Conservation (phyloP, 495 filamentous ascomycete species). For the Melanomma pulvis-pyrius region DNA sequence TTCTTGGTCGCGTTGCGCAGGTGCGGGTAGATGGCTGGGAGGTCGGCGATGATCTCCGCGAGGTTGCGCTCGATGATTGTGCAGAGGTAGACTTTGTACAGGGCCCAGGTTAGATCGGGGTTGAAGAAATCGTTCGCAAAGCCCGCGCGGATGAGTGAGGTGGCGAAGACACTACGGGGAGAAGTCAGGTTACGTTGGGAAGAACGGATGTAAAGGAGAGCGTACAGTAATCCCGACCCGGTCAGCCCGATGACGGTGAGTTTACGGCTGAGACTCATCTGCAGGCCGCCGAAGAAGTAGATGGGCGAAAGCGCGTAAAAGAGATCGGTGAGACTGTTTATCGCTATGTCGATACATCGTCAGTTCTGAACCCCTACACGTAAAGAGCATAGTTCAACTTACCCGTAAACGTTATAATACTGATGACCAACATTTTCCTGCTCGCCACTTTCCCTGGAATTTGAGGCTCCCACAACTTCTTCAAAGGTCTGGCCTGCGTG, state of each 20-base stretch:
- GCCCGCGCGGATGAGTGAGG: slow-evolving; percentile 7
- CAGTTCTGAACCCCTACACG: no score
- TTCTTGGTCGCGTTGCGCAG: neutral
- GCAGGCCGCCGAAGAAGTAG: no score
- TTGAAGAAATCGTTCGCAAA: slow-evolving; percentile 11
- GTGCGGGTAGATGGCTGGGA: slow-evolving; percentile 8
- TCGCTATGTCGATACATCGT: no score
- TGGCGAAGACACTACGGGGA: slow-evolving; percentile 14
- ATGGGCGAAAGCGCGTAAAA: no score
- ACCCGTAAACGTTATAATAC: no score
- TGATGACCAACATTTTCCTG: no score
- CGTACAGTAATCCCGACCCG: slow-evolving; percentile 19
- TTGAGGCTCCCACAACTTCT: slow-evolving; percentile 19
- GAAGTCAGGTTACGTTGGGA: neutral
- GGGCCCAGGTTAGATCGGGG: slow-evolving; percentile 8
- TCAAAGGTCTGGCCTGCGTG: slow-evolving; percentile 6
- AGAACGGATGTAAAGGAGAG: neutral
- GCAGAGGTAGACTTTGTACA: slow-evolving; percentile 12
- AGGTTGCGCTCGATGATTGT: slow-evolving; percentile 11
- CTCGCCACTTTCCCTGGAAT: no score
- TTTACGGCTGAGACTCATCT: slow-evolving; percentile 7
- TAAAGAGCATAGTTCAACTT: no score
- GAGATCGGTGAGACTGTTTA: no score
- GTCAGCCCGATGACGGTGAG: slow-evolving; percentile 1
- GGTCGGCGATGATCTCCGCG: slow-evolving; percentile 12